phyloP scores from a whole-genome alignment of 1,284 basidiomycete species.

The Cryptococcus sp. region DNA sequence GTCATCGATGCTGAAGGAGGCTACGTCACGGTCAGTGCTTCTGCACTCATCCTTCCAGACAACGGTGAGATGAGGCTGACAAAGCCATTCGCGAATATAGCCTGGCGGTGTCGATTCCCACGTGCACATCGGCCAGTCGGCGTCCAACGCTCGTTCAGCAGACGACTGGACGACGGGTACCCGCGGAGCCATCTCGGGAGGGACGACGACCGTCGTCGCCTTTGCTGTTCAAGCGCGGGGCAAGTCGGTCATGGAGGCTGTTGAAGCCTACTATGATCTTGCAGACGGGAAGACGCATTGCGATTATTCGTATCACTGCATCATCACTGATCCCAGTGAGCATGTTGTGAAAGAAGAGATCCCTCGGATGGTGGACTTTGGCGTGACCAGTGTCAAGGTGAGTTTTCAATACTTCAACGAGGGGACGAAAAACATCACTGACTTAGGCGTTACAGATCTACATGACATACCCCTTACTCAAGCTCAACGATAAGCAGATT shows the following conservation, averaged over 20 bases:
- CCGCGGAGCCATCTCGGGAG: conserved; percentile 3
- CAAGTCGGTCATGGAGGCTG: conserved; percentile 26
- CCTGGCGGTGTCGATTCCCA: conserved; percentile 13
- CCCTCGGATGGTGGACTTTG: conserved; percentile 29
- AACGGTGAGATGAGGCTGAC: background rate
- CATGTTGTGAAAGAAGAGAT: conserved; percentile 31
- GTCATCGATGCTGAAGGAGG: conserved; percentile 37
- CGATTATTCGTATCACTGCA: conserved; percentile 38
- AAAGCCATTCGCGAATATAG: background rate
- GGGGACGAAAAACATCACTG: background rate
- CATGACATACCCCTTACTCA: conserved; percentile 35
- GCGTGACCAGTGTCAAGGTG: conserved; percentile 33
- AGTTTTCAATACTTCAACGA: conserved; percentile 1
- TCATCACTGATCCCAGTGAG: conserved; percentile 36
- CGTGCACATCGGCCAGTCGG: conserved; percentile 10
- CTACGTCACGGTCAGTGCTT: conserved; percentile 27
- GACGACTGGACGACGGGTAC: conserved; percentile 9
- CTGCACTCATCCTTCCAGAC: background rate
- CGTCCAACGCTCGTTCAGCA: conserved; percentile 5
- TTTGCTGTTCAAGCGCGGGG: conserved; percentile 32
- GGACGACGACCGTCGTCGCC: conserved; percentile 20
- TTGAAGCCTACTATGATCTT: conserved; percentile 36
- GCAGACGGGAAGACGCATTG: conserved; percentile 29
- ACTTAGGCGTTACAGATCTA: conserved; percentile 25
- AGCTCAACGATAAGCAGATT: conserved; percentile 32